Base-by-base conservation (phyloP, 2,329 filamentous ascomycete genomes). In the Calonectria pseudoreteaudii region DNA sequence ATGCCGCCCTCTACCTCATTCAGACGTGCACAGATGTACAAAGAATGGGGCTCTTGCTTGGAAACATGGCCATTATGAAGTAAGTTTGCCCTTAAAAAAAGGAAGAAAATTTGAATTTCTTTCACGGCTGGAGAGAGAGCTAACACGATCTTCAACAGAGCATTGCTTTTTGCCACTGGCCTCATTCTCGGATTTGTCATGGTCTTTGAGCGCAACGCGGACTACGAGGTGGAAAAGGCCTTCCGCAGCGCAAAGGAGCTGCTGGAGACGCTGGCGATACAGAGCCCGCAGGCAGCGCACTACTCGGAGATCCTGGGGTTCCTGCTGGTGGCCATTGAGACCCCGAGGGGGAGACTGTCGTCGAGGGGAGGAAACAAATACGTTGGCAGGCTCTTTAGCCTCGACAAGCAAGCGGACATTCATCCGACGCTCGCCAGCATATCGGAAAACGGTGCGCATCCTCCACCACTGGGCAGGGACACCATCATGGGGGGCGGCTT, bases 21-120 rank as follows among this genome's bases (percentile, higher is more conserved):
- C 88, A 91, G 66, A 89, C 88, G 23, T 91, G 89, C 65, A 77
- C 85, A 26, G 86, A 90, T 68, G 86, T 88, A 1, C 81, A 87
- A 14, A 85, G 85, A 11, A 84, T 86, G 2, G 82, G 84, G 0
- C 66, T 89, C 0, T 79, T 91, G 0, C 82, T 89, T 16, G 86
- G 85, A 11, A 91, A 91, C 69, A 91, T 91, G 90, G 90, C 88
- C 49, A 87, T 92, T 7, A 82, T 92, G 69, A 92, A 91, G 90
- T 90, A 81, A 81, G 87, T 76, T 9, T 36, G 4, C 34, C 18
- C 16, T 2, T n/a, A n/a, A 36, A 18, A 11, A 13, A 41, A 4
- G 13, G 1, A 44, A 20, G n/a, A n/a, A n/a, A n/a, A n/a, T n/a
- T n/a, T n/a, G n/a, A 4, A 18, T n/a, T 3, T 0, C 4, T 5